A percentile compares a stretch with the other conserved stretches of the same genome.
phyloP scores from a whole-genome alignment of 2,329 filamentous ascomycete species.

The Fusarium decemcellulare region DNA sequence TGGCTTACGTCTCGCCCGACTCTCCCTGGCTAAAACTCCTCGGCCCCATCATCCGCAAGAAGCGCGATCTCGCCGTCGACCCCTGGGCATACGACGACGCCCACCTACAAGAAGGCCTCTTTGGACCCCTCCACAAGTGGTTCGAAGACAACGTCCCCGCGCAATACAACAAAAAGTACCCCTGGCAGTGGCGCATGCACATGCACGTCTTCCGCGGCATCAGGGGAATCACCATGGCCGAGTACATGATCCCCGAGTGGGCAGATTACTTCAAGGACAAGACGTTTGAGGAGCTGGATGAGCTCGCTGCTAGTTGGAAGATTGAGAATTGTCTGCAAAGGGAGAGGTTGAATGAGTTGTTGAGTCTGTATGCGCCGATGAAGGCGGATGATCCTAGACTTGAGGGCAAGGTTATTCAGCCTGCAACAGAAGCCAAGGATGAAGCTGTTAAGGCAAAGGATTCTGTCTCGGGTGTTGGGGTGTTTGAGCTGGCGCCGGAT shows the following conservation, averaged over 20 bases:
- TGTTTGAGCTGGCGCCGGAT: constrained; percentile 48
- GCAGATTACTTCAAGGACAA: constrained; percentile 67
- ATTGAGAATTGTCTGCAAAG: constrained; percentile 68
- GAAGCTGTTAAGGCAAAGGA: constrained; percentile 18
- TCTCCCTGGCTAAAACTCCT: constrained; percentile 65
- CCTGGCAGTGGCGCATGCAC: constrained; percentile 63
- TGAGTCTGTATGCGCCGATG: constrained; percentile 59
- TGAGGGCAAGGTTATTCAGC: constrained; percentile 47
- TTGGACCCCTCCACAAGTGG: constrained; percentile 56
- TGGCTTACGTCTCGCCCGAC: constrained; percentile 63
- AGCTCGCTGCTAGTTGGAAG: constrained; percentile 64
- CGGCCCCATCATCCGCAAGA: constrained; percentile 67
- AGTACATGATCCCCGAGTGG: constrained; percentile 67
- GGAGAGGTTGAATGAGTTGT: constrained; percentile 64
- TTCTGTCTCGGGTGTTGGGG: constrained; percentile 46
- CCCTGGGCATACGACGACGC: constrained; percentile 62
- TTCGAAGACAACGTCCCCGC: constrained; percentile 61
- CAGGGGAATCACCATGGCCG: constrained; percentile 58
- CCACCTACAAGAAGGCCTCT: constrained; percentile 52
- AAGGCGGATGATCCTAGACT: constrained; percentile 37
- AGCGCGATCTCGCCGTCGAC: constrained; percentile 66
- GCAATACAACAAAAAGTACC: constrained; percentile 61
- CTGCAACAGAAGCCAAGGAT: constrained; percentile 8
- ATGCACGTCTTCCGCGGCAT: constrained; percentile 62
- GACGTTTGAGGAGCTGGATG: constrained; percentile 66